Conservation (phyloP, 345 rosid species). For the Citrus reticulata region DNA sequence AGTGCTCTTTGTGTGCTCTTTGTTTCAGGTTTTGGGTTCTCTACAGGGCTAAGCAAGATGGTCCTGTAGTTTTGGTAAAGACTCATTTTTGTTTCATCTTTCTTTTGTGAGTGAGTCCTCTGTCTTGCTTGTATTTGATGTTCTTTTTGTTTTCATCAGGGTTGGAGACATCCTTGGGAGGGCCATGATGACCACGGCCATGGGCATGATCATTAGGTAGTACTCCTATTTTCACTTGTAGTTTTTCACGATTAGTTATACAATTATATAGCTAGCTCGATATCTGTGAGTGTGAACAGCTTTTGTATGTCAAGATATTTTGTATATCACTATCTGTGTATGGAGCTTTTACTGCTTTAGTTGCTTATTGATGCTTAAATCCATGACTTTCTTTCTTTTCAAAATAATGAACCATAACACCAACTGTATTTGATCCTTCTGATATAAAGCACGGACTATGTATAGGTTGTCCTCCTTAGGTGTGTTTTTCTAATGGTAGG, state of each 20-base stretch:
- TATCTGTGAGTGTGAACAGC: no score
- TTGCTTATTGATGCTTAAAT: background rate
- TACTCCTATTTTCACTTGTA: background rate
- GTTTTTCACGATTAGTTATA: no score
- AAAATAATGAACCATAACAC: no score
- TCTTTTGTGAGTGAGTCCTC: background rate
- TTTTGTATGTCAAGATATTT: background rate
- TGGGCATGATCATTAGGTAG: conserved; percentile 65
- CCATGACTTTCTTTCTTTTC: background rate
- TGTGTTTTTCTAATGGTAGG: background rate
- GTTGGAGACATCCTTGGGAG: conserved; percentile 99
- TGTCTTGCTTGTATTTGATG: background rate
- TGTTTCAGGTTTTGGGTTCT: conserved; percentile 89
- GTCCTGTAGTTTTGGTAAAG: conserved; percentile 88
- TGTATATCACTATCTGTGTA: background rate
- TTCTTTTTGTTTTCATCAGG: conserved; percentile 36
- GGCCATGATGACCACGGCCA: conserved; percentile 90
- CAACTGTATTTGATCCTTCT: background rate
- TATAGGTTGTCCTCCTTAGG: background rate
- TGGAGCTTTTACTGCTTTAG: background rate
- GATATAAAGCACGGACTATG: background rate
- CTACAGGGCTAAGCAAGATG: conserved; percentile 94
- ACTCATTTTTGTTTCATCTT: background rate
- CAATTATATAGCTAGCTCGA: no score
- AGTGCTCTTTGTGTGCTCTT: background rate